Percentiles rank a stretch among this genome's conserved stretches.
Evolutionary conservation across 139 green algal genomes (phyloP).

Genomic region (Haematococcus lacustris): DNA sequence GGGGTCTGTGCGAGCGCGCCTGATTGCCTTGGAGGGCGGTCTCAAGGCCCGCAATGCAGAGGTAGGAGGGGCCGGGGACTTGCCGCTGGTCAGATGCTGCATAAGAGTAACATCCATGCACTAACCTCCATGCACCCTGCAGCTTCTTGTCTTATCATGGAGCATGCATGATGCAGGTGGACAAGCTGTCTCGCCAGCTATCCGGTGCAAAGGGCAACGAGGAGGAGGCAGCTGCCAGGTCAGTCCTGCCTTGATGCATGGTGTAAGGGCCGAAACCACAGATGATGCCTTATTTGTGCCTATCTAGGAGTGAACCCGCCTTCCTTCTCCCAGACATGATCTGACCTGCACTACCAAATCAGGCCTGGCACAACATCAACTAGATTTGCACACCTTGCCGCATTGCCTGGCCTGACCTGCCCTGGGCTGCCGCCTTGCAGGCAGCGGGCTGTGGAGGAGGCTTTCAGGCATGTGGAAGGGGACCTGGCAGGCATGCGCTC

Average conservation of each 20-base stretch:
- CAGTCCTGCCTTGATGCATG: background rate
- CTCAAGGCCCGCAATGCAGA: background rate
- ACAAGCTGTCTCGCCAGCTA: background rate
- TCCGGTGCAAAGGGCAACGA: background rate
- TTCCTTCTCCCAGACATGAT: background rate
- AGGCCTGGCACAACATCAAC: background rate
- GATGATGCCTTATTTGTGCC: background rate
- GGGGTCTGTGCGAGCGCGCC: background rate
- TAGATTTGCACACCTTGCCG: background rate
- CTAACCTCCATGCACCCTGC: background rate
- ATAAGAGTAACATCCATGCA: too few relatives aligned
- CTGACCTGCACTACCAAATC: background rate
- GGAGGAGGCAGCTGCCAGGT: background rate
- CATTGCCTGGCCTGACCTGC: background rate
- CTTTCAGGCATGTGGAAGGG: background rate
- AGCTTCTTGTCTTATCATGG: too few relatives aligned
- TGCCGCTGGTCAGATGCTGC: too few relatives aligned
- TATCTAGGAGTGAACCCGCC: background rate
- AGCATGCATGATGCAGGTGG: too few relatives aligned
- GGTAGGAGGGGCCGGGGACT: too few relatives aligned
- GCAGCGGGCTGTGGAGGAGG: background rate
- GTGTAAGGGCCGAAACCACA: background rate
- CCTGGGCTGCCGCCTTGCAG: background rate
- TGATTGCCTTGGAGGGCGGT: background rate
- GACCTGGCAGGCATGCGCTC: background rate